Percentiles rank a stretch among this genome's conserved stretches.
These are phyloP conservation scores for Euphorbia tirucalli DNA, from an alignment of 345 rosid species.

Conservation along the genomic window DNA sequence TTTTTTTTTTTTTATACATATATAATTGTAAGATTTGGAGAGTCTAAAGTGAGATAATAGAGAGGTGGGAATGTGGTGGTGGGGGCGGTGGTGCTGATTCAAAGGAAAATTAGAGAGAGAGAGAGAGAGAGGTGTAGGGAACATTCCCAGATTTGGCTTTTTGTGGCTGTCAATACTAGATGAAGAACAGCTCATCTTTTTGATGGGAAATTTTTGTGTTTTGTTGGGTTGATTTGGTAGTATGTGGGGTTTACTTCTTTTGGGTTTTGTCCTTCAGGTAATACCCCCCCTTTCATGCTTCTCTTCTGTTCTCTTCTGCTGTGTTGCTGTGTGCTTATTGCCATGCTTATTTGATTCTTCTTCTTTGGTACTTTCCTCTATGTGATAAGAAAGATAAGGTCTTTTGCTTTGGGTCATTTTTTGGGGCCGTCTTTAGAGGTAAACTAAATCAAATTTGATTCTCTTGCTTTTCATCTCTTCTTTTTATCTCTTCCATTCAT, in stretches of 20 bases:
- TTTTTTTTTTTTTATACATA: too few relatives aligned
- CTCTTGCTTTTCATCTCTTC: constrained; percentile 4
- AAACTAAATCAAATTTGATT: constrained; percentile 12
- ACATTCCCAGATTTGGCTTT: constrained; percentile 48
- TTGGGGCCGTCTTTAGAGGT: constrained; percentile 16
- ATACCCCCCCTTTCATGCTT: constrained; percentile 7
- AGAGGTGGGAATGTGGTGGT: constrained; percentile 15
- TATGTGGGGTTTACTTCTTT: constrained; percentile 37
- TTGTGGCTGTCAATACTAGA: constrained; percentile 37
- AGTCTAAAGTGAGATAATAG: neutral
- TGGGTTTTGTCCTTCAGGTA: constrained; percentile 23
- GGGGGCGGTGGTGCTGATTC: constrained; percentile 49
- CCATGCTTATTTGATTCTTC: constrained; percentile 28
- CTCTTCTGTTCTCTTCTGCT: neutral
- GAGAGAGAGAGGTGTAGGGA: constrained; percentile 26
- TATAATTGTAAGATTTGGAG: neutral
- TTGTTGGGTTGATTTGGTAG: constrained; percentile 32
- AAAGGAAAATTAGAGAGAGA: constrained; percentile 29
- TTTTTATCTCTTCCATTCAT: constrained; percentile 1
- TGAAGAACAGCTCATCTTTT: constrained; percentile 50
- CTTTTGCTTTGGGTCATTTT: constrained; percentile 18
- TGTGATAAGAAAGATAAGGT: constrained; percentile 5
- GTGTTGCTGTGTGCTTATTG: constrained; percentile 8
- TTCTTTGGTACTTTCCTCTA: too few relatives aligned
- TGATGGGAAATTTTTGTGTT: constrained; percentile 28